These are phyloP conservation scores for Cardamine chenopodiifolia DNA, from an alignment of 345 rosid species.

Conservation along the genomic window DNA sequence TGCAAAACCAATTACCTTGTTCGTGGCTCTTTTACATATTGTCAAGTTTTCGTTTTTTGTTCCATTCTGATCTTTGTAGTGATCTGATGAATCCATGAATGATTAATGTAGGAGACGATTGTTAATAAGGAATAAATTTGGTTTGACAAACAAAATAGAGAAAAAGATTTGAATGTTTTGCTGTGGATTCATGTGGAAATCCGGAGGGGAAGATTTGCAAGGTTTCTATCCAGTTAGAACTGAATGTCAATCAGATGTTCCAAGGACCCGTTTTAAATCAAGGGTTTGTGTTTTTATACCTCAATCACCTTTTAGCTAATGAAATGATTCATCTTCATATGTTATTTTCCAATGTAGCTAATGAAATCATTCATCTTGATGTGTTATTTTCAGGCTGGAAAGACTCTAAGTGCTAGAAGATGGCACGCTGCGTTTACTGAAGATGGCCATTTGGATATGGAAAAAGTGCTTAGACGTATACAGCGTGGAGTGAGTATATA, in stretches of 20 bases:
- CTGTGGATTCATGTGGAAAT: slow-evolving; percentile 51
- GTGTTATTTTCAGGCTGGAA: slow-evolving; percentile 61
- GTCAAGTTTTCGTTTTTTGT: not conserved
- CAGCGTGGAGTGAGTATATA: slow-evolving; percentile 74
- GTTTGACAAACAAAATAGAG: not conserved
- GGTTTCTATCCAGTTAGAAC: slow-evolving; percentile 75
- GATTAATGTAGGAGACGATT: slow-evolving; percentile 20
- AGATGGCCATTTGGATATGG: slow-evolving; percentile 87
- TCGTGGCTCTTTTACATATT: not conserved
- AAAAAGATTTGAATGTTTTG: slow-evolving; percentile 41
- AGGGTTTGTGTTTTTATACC: slow-evolving; percentile 47
- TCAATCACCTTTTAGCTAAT: not conserved
- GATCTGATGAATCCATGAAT: slow-evolving; percentile 10
- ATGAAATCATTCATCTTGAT: not conserved
- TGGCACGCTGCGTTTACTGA: slow-evolving; percentile 88
- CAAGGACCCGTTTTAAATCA: slow-evolving; percentile 73
- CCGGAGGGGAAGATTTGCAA: slow-evolving; percentile 65
- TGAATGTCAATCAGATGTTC: slow-evolving; percentile 66
- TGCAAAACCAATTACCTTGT: not conserved
- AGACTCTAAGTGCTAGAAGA: slow-evolving; percentile 86
- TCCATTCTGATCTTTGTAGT: slow-evolving; percentile 10
- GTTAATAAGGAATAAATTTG: not conserved
- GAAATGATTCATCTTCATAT: not conserved
- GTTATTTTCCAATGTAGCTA: slow-evolving; percentile 21
- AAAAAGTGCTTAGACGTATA: slow-evolving; percentile 79